These are phyloP conservation scores for Allomyces macrogynus DNA, from an alignment of 192 early-diverging fungal species.

Conservation along the genomic window DNA sequence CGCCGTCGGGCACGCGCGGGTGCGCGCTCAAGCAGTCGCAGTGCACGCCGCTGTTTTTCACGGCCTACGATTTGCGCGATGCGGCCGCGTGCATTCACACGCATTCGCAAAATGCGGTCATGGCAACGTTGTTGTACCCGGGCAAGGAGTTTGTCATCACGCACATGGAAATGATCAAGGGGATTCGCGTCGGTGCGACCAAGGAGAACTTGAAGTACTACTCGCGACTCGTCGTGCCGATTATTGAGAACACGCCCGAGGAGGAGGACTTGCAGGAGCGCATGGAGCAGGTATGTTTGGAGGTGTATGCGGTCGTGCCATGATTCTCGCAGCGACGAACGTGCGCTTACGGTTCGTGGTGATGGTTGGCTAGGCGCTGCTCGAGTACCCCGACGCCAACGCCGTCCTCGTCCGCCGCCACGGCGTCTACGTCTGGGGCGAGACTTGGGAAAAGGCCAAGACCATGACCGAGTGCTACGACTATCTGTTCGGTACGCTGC, in stretches of 20 bases:
- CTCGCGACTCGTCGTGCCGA: constrained; percentile 72
- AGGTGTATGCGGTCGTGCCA: too few relatives aligned
- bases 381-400: constrained; percentile 66
- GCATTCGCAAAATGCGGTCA: constrained; percentile 86
- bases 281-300: constrained; percentile 36
- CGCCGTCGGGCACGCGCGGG: constrained; percentile 31
- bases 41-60: constrained; percentile 89
- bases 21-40: constrained; percentile 55
- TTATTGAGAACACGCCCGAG: constrained; percentile 86
- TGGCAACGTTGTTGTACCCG: constrained; percentile 65
- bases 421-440: constrained; percentile 96
- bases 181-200: constrained; percentile 56
- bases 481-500: constrained; percentile 55
- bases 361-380: constrained; percentile 42
- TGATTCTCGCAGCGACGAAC: too few relatives aligned
- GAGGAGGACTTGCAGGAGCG: constrained; percentile 76
- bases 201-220: constrained; percentile 47
- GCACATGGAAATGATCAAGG: constrained; percentile 99
- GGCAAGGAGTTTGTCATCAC: constrained; percentile 64
- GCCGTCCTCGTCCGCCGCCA: constrained; percentile 92
- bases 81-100: constrained; percentile 90
- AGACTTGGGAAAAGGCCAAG: constrained; percentile 92
- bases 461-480: constrained; percentile 97
- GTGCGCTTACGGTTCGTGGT: constrained; percentile 1
- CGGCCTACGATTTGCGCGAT: constrained; percentile 63